Conservation (phyloP, 305 asterid species). For the Fraxinus latifolia region DNA sequence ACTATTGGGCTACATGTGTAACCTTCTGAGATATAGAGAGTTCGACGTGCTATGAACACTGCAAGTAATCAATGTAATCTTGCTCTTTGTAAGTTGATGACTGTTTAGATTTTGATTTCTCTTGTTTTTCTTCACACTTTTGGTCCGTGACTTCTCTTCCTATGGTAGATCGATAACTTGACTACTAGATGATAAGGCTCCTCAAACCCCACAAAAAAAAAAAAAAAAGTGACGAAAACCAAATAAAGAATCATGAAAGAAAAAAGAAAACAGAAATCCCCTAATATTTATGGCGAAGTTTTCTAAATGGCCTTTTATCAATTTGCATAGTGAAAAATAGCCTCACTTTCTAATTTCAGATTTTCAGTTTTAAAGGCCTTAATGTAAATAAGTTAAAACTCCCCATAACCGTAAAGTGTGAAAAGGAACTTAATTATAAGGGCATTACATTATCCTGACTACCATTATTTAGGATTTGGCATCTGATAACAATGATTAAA, state of each 20-base stretch:
- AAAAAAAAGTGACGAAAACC: neutral
- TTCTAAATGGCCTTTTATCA: neutral
- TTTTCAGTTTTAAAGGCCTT: neutral
- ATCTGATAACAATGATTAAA: neutral
- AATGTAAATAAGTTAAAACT: neutral
- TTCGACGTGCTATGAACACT: neutral
- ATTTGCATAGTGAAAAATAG: neutral
- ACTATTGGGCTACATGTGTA: neutral
- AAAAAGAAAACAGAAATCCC: neutral
- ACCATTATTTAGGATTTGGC: slow-evolving; percentile 1
- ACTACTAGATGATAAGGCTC: neutral
- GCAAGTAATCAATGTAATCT: neutral
- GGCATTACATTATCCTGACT: neutral
- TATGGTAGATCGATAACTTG: neutral
- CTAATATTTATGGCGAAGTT: neutral
- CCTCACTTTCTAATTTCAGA: neutral
- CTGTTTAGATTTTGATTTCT: neutral
- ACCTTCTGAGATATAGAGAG: neutral
- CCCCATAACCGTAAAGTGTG: neutral
- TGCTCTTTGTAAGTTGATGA: neutral
- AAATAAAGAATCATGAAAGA: neutral
- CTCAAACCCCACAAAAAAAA: neutral
- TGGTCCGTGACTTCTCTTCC: neutral
- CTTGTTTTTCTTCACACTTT: neutral
- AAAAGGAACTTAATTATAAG: neutral